phyloP scores from a whole-genome alignment of 2,329 filamentous ascomycete genomes.

The Metarhizium brunneum region DNA sequence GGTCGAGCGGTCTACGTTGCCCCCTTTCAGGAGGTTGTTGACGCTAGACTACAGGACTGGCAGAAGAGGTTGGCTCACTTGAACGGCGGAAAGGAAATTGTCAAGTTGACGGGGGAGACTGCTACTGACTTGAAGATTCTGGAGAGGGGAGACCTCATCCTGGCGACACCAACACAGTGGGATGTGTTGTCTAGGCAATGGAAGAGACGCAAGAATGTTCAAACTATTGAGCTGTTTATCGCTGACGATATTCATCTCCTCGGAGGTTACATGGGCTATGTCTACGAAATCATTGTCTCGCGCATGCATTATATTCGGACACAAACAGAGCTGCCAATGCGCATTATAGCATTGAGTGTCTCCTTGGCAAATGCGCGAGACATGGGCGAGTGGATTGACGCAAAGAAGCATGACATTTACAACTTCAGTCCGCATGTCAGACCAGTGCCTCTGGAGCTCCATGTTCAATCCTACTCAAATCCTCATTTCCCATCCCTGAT shows the following conservation, averaged over 20 bases:
- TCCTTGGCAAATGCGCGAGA: constrained; percentile 89
- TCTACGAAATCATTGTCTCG: constrained; percentile 96
- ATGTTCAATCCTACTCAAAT: constrained; percentile 91
- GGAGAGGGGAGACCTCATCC: constrained; percentile 76
- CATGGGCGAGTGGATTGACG: constrained; percentile 95
- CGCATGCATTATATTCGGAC: constrained; percentile 94
- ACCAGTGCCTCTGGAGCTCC: constrained; percentile 81
- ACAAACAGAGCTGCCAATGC: constrained; percentile 74
- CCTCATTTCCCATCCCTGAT: constrained; percentile 97
- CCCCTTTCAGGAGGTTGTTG: constrained; percentile 87
- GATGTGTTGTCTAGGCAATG: constrained; percentile 92
- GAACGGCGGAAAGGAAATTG: constrained; percentile 76
- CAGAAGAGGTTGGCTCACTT: constrained; percentile 63
- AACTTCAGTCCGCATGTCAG: constrained; percentile 94
- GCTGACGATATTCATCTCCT: constrained; percentile 93
- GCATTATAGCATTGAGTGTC: constrained; percentile 83
- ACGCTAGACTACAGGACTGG: constrained; percentile 78
- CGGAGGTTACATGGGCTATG: constrained; percentile 74
- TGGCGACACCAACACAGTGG: constrained; percentile 93
- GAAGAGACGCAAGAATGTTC: constrained; percentile 92
- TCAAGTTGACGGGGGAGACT: constrained; percentile 90
- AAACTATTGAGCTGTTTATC: constrained; percentile 82
- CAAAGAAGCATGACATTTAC: constrained; percentile 95
- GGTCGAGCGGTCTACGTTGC: constrained; percentile 89
- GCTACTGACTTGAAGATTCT: constrained; percentile 83